A percentile compares a stretch with the other conserved stretches of the same genome.
phyloP scores from a whole-genome alignment of 202 grass and related monocot species.

The Bolboschoenoplectus hybrid region DNA sequence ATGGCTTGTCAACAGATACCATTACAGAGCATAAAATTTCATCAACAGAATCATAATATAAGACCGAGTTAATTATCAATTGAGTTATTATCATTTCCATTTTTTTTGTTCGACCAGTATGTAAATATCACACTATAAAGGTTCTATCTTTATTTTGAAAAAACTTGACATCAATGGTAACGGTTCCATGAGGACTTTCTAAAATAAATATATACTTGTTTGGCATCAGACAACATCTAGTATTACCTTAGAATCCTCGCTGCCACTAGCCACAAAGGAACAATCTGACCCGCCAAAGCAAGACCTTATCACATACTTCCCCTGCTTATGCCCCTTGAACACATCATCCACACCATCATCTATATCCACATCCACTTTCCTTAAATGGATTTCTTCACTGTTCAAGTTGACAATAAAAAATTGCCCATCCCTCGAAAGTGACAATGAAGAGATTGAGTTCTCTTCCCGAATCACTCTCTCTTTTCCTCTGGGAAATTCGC shows the following conservation, averaged over 20 bases:
- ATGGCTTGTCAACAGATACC: neutral
- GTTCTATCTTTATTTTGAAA: neutral
- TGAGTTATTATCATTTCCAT: neutral
- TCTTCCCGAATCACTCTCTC: constrained; percentile 74
- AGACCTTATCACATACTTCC: constrained; percentile 82
- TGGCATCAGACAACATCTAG: constrained; percentile 14
- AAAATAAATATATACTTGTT: neutral
- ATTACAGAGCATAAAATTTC: neutral
- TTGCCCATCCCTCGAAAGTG: constrained; percentile 74
- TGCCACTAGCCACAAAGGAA: constrained; percentile 85
- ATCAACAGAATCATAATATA: neutral
- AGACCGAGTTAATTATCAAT: neutral
- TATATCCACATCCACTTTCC: constrained; percentile 59
- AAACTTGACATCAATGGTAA: neutral
- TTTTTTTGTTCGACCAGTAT: neutral
- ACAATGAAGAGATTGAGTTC: constrained; percentile 70
- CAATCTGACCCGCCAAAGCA: constrained; percentile 90
- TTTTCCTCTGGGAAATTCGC: constrained; percentile 67
- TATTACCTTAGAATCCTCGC: constrained; percentile 94
- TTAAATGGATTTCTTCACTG: constrained; percentile 94
- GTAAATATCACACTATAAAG: neutral
- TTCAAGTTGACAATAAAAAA: constrained; percentile 88
- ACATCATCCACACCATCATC: constrained; percentile 53
- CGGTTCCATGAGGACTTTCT: neutral
- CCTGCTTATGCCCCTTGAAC: constrained; percentile 86